A percentile compares a stretch with the other conserved stretches of the same genome.
Conservation (phyloP, 2,329 filamentous ascomycete genomes). For the Colletotrichum navitas region DNA sequence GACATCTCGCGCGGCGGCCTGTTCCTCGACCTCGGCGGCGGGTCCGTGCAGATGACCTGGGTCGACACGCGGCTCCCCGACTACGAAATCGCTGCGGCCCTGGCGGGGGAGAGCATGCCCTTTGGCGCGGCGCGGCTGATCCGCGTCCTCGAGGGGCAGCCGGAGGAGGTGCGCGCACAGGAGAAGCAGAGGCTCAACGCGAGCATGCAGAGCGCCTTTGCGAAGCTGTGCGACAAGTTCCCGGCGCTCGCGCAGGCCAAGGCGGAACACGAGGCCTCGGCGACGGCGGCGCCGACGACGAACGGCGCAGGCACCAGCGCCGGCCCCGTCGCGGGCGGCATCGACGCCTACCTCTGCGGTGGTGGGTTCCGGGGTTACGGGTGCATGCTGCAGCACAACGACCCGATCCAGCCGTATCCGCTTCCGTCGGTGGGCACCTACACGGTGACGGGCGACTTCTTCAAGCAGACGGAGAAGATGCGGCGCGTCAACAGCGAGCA, state of each 20-base stretch:
- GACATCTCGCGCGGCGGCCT: slow-evolving; percentile 73
- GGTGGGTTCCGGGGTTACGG: slow-evolving; percentile 94
- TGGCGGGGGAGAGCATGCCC: slow-evolving; percentile 68
- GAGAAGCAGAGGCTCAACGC: slow-evolving; percentile 67
- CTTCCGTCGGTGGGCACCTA: slow-evolving; percentile 88
- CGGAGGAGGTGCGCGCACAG: slow-evolving; percentile 56
- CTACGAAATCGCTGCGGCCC: slow-evolving; percentile 68
- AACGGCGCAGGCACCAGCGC: slow-evolving; percentile 43
- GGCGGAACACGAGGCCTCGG: slow-evolving; percentile 37
- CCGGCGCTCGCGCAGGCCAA: slow-evolving; percentile 58
- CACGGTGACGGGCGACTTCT: slow-evolving; percentile 70
- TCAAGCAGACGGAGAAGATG: slow-evolving; percentile 68
- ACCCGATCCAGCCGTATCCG: slow-evolving; percentile 81
- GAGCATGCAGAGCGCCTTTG: slow-evolving; percentile 72
- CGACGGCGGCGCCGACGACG: slow-evolving; percentile 48
- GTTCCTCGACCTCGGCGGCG: slow-evolving; percentile 88
- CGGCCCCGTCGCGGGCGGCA: slow-evolving; percentile 53
- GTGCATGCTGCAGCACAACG: slow-evolving; percentile 86
- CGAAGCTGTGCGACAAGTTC: slow-evolving; percentile 62
- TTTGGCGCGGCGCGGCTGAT: slow-evolving; percentile 72
- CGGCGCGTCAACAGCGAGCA: slow-evolving; percentile 62
- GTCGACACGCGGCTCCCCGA: slow-evolving; percentile 61
- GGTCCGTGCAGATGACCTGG: slow-evolving; percentile 75
- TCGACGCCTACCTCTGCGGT: slow-evolving; percentile 87
- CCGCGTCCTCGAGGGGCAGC: slow-evolving; percentile 58